Evolutionary conservation across 371 early-diverging fungal genomes (phyloP).

Genomic region (Apophysomyces ossiformis): DNA sequence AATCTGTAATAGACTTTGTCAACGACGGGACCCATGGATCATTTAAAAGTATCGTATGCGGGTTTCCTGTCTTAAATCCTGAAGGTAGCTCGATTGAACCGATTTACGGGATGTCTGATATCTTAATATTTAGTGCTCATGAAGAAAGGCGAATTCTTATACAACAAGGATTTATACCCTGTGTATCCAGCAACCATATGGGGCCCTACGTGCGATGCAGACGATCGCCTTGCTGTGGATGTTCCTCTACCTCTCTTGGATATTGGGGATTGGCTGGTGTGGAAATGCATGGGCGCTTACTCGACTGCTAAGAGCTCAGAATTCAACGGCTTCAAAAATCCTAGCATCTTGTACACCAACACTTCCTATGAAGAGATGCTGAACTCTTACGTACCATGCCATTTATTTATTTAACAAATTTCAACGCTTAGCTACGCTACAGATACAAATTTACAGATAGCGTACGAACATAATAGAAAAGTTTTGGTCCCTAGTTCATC

Average conservation of each 20-base stretch:
- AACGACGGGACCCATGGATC: constrained; percentile 98
- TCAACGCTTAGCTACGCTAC: no score
- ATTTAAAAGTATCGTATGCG: constrained; percentile 97
- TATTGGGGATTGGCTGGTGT: constrained; percentile 96
- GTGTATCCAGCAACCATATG: constrained; percentile 78
- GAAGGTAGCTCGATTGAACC: constrained; percentile 56
- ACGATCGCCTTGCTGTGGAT: constrained; percentile 86
- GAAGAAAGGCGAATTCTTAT: constrained; percentile 14
- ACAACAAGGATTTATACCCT: not conserved
- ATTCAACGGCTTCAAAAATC: constrained; percentile 93
- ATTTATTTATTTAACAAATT: not conserved
- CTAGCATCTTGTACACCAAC: constrained; percentile 86
- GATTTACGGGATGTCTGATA: no score
- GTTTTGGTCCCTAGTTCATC: no score
- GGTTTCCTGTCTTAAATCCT: constrained; percentile 85
- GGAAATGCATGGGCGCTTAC: constrained; percentile 97
- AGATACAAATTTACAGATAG: no score
- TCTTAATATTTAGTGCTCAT: constrained; percentile 22
- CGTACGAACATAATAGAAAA: not conserved
- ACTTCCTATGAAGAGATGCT: constrained; percentile 44
- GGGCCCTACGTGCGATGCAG: constrained; percentile 99
- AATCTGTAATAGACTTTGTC: constrained; percentile 71
- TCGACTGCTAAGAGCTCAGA: constrained; percentile 85
- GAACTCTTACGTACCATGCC: not conserved
- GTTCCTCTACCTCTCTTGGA: constrained; percentile 81